phyloP scores from a whole-genome alignment of 1,139 yeast genomes.

The Kurtzmaniella quercitrusa region DNA sequence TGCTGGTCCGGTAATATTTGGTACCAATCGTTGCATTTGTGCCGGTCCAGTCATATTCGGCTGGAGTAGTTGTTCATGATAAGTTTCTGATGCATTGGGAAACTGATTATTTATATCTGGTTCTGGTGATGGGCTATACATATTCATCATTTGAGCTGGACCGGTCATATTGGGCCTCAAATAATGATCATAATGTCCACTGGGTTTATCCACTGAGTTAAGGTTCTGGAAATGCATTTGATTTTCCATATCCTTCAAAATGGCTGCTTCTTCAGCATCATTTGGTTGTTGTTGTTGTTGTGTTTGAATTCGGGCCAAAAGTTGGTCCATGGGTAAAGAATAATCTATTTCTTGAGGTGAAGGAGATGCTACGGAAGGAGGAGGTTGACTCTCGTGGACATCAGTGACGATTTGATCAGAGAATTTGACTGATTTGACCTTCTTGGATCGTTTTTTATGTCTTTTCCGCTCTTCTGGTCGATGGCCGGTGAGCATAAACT shows the following conservation, averaged over 20 bases:
- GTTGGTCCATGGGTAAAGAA: conserved; percentile 71
- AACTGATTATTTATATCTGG: conserved; percentile 7
- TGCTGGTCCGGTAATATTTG: conserved; percentile 36
- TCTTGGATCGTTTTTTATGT: conserved; percentile 27
- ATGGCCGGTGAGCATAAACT: conserved; percentile 69
- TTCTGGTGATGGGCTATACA: conserved; percentile 21
- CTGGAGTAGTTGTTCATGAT: conserved; percentile 10
- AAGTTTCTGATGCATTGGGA: conserved; percentile 4
- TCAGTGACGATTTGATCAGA: conserved; percentile 57
- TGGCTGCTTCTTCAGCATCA: conserved; percentile 56
- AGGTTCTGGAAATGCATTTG: conserved; percentile 65
- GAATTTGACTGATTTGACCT: conserved; percentile 62
- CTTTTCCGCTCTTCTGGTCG: conserved; percentile 44
- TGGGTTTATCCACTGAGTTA: conserved; percentile 59
- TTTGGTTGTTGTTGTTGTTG: conserved; percentile 17
- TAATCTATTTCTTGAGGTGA: conserved; percentile 42
- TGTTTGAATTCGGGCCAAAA: conserved; percentile 38
- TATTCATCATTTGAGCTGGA: conserved; percentile 43
- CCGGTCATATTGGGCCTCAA: conserved; percentile 54
- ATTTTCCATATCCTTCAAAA: conserved; percentile 61
- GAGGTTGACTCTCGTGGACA: conserved; percentile 28
- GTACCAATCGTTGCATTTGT: conserved; percentile 24
- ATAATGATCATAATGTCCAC: conserved; percentile 48
- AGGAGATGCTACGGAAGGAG: conserved; percentile 20
- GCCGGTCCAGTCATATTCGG: conserved; percentile 28